Evolutionary conservation across 768 basidiomycete species (phyloP), one percentile per base, ranked within the genome.

Genomic region (Phanerochaete sordida): DNA sequence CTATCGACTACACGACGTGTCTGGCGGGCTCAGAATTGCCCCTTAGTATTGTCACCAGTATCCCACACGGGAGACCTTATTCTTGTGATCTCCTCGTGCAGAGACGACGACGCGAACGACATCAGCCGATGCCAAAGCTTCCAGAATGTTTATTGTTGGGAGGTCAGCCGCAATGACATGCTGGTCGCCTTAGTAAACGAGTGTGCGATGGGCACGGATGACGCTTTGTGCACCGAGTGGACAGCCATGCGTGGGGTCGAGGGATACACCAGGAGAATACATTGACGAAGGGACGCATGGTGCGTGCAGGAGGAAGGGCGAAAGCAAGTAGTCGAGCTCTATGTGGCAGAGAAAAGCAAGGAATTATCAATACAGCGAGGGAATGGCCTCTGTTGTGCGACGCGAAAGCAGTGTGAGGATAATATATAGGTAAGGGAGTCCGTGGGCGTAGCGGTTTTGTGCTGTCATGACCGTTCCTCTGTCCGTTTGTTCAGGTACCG

Each of bases 401-500:
- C 39, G 39, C 8, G 39, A 19, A 43, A 43, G 39, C 39, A 43
- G 39, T 43, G 39, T 43, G 39, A 12, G 39, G 39, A 43, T 43
- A 43, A 43, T 43, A 43, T 9, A 43, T 43, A 43, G 4, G 39
- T 35, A 13, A 43, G 39, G 39, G 39, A 43, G 39, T 43, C 39
- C 39, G 19, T 43, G 39, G 8, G 39, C 19, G 39, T 43, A 43
- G 39, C 39, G 11, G 39, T 43, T 12, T 19, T 11, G 19, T 43
- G 39, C 11, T 48, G 47, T 48, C 47, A 48, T 48, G 47, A 19
- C 21, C 28, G 50, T 28, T 33, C 12, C 50, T 15, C 50, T 31
- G 50, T 33, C 50, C 56, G 63, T 26, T 27, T 35, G 60, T 64
- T 68, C 27, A 72, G 65, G 56, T 68, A 64, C 28, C 69, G 68